Conservation (phyloP, 805 yeast genomes). For the Saturnispora hagleri region DNA sequence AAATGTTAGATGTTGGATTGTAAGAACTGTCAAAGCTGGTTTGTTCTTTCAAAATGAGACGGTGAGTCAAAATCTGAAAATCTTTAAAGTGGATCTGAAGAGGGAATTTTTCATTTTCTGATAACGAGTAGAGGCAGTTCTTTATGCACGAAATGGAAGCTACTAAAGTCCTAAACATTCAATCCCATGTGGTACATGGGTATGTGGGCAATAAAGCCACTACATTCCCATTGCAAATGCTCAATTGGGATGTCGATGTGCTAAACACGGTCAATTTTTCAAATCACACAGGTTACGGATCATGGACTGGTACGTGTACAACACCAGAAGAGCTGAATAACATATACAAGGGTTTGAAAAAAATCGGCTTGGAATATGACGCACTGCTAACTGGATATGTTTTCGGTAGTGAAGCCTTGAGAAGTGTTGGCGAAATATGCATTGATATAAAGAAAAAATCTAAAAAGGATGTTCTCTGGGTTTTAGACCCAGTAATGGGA, state of each 20-base stretch:
- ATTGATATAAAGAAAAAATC: conserved; percentile 26
- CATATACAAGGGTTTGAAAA: conserved; percentile 31
- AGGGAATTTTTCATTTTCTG: not conserved
- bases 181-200: conserved; percentile 67
- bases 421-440: conserved; percentile 32
- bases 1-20: too few relatives aligned
- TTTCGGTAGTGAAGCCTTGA: conserved; percentile 45
- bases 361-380: conserved; percentile 32
- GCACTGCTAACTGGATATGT: conserved; percentile 62
- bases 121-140: not conserved
- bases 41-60: not conserved
- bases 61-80: not conserved
- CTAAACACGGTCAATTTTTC: conserved; percentile 58
- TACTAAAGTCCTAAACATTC: conserved; percentile 38
- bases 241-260: conserved; percentile 65
- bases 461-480: conserved; percentile 36
- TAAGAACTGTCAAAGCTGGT: not conserved
- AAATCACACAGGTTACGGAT: conserved; percentile 66
- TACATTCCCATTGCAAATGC: conserved; percentile 52
- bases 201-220: conserved; percentile 65
- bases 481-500: conserved; percentile 76
- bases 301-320: conserved; percentile 39
- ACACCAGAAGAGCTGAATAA: conserved; percentile 32
- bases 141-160: not conserved
- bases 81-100: not conserved